Base-by-base conservation (phyloP, 441 rosid species). In the Omphalea diandra region DNA sequence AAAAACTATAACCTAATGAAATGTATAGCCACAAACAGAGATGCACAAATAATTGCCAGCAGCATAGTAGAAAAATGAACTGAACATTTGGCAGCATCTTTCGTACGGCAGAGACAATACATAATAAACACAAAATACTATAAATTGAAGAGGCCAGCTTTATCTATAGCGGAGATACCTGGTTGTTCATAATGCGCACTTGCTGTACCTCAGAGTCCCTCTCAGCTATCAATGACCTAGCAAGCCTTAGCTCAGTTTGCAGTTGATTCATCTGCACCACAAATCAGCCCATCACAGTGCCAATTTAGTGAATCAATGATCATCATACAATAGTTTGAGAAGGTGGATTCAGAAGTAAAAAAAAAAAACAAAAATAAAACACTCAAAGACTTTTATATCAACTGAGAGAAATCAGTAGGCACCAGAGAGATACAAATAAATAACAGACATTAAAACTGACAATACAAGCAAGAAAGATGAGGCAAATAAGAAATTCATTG, bases 241-340 rank as follows among this genome's bases (percentile, higher is more conserved):
- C 99, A 46, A 94, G 94, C 71, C 85, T 85, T 22, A 94, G 87
- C 80, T 94, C 99, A 4, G 94, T 90, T 76, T 92, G 99, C 74
- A 90, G 81, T 76, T 94, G 99, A 83, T 94, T 86, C 90, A 89
- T 88, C 99, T 94, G 83, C 66, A 76, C 60, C 49, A 63, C 57
- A 70, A 77, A 73, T 54, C 57, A 55, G 63, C 27, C 10, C 54
- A 59, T 32, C 40, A n/a, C 54, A 29, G 32, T 29, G 14, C 50
- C 26, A 35, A 14, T 40, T 38, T 56, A 49, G 41, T 49, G 27
- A 49, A 44, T n/a, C n/a, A 33, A 0, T 40, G 35, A 32, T 32
- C 46, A 29, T 40, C 61, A 54, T 2, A 18, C 10, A 4, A 49
- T 38, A 35, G 36, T 41, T 50, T 70, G 29, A 57, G 44, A 31